Evolutionary conservation across 2,329 filamentous ascomycete species (phyloP).

Genomic region (Fusarium sororula): DNA sequence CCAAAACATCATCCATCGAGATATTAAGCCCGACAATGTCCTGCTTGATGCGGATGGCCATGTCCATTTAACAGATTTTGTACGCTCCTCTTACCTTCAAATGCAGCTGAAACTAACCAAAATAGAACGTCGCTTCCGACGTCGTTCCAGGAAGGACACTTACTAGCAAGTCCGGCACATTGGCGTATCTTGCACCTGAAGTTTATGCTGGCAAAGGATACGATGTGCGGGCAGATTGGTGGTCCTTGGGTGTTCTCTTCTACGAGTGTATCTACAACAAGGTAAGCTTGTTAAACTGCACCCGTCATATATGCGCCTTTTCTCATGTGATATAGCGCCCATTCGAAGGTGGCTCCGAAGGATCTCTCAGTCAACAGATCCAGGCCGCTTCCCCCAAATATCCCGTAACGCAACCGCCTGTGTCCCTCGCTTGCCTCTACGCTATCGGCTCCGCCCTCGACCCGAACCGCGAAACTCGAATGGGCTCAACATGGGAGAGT

Average conservation of each 20-base stretch:
- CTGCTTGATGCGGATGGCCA: conserved; percentile 89
- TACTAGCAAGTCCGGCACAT: conserved; percentile 94
- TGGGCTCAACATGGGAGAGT: conserved; percentile 86
- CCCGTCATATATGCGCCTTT: not conserved
- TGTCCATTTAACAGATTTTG: conserved; percentile 97
- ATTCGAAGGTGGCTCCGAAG: conserved; percentile 89
- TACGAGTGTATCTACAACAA: conserved; percentile 99
- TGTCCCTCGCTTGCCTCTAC: conserved; percentile 87
- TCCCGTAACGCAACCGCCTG: conserved; percentile 90
- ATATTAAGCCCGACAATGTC: conserved; percentile 93
- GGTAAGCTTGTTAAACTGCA: conserved; percentile 58
- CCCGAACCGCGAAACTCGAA: conserved; percentile 79
- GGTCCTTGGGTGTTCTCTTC: conserved; percentile 97
- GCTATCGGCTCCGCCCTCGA: conserved; percentile 87
- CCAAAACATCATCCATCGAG: conserved; percentile 89
- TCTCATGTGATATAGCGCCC: conserved; percentile 69
- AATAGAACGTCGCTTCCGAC: conserved; percentile 94
- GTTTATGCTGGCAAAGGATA: conserved; percentile 94
- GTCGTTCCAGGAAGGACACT: conserved; percentile 82
- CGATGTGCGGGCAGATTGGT: conserved; percentile 93
- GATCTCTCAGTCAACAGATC: conserved; percentile 81
- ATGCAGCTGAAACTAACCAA: conserved; percentile 5
- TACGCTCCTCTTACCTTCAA: conserved; percentile 56
- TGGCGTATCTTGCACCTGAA: conserved; percentile 95
- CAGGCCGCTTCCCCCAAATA: conserved; percentile 84